phyloP scores from a whole-genome alignment of 306 rosid species.

The Lupinus albus region DNA sequence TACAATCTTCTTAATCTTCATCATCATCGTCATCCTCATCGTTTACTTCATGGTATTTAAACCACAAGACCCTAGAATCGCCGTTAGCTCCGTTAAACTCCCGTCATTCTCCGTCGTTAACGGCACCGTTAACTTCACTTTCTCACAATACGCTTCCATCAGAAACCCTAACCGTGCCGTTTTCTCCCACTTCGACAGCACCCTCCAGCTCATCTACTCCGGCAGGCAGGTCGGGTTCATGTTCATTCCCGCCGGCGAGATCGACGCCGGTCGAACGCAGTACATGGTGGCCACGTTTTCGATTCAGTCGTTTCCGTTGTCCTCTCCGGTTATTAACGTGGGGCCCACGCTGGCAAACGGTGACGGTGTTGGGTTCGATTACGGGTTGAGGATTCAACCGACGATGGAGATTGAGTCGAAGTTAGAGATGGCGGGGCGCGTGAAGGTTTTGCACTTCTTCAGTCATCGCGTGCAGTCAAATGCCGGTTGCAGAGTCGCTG shows the following conservation, averaged over 20 bases:
- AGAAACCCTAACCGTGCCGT: constrained; percentile 80
- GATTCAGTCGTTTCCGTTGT: constrained; percentile 69
- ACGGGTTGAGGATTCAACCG: constrained; percentile 52
- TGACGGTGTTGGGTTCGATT: constrained; percentile 41
- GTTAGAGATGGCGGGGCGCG: constrained; percentile 88
- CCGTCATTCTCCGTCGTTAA: constrained; percentile 78
- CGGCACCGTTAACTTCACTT: constrained; percentile 86
- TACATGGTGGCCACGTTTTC: constrained; percentile 89
- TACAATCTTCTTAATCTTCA: constrained; percentile 74
- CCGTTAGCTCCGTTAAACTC: constrained; percentile 81
- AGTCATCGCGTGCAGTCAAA: constrained; percentile 69
- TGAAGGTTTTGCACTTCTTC: constrained; percentile 77
- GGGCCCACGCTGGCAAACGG: constrained; percentile 49
- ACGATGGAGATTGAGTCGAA: constrained; percentile 82
- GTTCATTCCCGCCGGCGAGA: constrained; percentile 93
- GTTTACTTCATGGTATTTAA: constrained; percentile 87
- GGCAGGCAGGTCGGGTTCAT: constrained; percentile 88
- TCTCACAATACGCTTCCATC: constrained; percentile 81
- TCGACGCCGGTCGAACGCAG: constrained; percentile 80
- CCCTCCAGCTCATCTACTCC: constrained; percentile 82
- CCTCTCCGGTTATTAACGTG: constrained; percentile 49
- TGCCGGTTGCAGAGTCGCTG: constrained; percentile 67
- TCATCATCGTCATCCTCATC: constrained; percentile 67
- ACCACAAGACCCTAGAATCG: constrained; percentile 77
- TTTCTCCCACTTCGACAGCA: constrained; percentile 84